Evolutionary conservation across 768 basidiomycete species (phyloP), one percentile per base, ranked within the genome.

Genomic region (Mycena galericulata): DNA sequence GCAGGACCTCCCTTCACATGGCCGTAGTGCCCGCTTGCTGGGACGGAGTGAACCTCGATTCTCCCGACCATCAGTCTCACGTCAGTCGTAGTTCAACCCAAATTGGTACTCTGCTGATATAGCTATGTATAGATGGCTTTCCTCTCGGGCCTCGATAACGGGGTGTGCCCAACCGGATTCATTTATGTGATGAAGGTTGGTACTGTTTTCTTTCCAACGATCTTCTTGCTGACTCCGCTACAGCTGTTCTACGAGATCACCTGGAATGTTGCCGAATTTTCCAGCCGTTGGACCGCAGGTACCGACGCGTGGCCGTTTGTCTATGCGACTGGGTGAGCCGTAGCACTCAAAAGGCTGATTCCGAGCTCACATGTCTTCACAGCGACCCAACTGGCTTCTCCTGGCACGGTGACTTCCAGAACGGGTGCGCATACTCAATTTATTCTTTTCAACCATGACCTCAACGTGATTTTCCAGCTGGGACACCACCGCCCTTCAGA

Each of bases 311-410:
- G 82, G 79, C 84, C 84, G 2, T 84, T 85, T 65, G 82, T 84
- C 2, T 84, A 82, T 50, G 83, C 87, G 6, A 81, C 79, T 34
- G 83, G 82, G 82, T 83, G 69, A n/a, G 76, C 41, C 32, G n/a
- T 55, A 29, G 26, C n/a, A n/a, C n/a, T 26, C 18, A 15, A 8
- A 10, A 8, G 8, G 8, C 36, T 1, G 26, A 24, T 54, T n/a
- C 26, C 43, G 2, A 30, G 12, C 43, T n/a, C 43, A 20, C n/a
- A 6, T 45, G 10, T 11, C 29, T 51, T 24, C 72, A 69, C 65
- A 88, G 87, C 10, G 88, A 89, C 67, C 80, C 86, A 0, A 87
- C 86, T 18, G 86, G 86, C 18, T 85, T 81, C 73, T 85, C 84
- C 11, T 81, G 82, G 75, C 83, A 84, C 67, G 83, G 77, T 0